A percentile compares a stretch with the other conserved stretches of the same genome.
Evolutionary conservation across 768 basidiomycete genomes (phyloP).

Genomic region (Phanerodontia chrysosporium): DNA sequence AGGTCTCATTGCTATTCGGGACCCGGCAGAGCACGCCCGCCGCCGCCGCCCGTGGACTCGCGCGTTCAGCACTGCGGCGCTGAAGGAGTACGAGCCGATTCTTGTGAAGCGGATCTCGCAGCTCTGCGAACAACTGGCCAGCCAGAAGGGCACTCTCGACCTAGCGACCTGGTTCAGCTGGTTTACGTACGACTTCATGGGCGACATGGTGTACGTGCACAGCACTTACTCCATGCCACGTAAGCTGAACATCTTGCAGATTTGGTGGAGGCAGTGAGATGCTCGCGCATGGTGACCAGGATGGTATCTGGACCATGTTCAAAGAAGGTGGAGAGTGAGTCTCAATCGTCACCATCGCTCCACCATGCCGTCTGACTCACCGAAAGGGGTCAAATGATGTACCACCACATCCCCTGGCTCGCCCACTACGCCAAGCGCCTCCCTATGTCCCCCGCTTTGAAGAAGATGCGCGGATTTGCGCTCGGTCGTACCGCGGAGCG

Average conservation of each 20-base stretch:
- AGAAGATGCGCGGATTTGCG: constrained; percentile 3
- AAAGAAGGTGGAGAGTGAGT: constrained; percentile 39
- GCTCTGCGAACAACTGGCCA: constrained; percentile 8
- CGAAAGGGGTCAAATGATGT: neutral
- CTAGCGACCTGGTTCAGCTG: constrained; percentile 22
- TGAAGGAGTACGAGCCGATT: constrained; percentile 25
- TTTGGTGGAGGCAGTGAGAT: constrained; percentile 37
- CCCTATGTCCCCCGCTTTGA: neutral
- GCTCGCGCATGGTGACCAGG: constrained; percentile 28
- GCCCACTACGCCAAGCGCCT: neutral
- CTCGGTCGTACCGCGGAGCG: neutral
- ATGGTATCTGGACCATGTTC: constrained; percentile 14
- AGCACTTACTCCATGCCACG: neutral
- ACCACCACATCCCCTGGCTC: constrained; percentile 10
- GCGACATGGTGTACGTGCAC: neutral
- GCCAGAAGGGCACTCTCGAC: constrained; percentile 11
- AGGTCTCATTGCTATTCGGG: constrained; percentile 6
- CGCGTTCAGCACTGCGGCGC: constrained; percentile 21
- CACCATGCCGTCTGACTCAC: too few relatives aligned
- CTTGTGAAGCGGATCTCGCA: constrained; percentile 16
- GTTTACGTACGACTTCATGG: constrained; percentile 13
- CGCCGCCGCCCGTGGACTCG: constrained; percentile 28
- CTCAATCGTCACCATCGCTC: too few relatives aligned
- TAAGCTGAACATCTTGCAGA: neutral
- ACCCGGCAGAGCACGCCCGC: constrained; percentile 22